Conservation (phyloP, 2,329 filamentous ascomycete genomes). For the Aciculosporium take region DNA sequence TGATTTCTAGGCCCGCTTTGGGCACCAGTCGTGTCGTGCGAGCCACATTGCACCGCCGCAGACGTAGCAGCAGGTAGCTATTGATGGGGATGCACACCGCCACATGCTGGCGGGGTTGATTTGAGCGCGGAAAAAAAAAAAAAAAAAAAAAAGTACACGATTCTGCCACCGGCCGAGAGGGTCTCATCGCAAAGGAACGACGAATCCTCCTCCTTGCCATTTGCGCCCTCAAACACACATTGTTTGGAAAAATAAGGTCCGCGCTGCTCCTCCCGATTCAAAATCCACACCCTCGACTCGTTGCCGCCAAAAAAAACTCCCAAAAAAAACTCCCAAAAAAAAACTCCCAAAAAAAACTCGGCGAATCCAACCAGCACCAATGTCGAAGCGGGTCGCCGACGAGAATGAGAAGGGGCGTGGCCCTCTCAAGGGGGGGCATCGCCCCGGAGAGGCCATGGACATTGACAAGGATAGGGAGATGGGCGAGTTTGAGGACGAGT, state of each 20-base stretch:
- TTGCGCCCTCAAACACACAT: too few species aligned
- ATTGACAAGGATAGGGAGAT: conserved; percentile 46
- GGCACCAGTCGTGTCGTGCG: too few species aligned
- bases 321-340: neutral
- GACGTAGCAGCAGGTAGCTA: neutral
- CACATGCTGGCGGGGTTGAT: conserved; percentile 3
- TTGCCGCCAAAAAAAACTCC: neutral
- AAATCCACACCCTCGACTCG: too few species aligned
- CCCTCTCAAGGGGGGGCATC: conserved; percentile 45
- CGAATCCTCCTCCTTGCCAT: too few species aligned
- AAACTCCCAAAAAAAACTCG: neutral
- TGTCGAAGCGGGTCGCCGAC: conserved; percentile 46
- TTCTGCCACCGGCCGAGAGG: conserved; percentile 1
- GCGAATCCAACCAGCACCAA: conserved; percentile 14
- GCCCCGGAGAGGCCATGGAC: conserved; percentile 51
- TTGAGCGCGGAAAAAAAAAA: conserved; percentile 6
- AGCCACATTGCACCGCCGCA: too few species aligned
- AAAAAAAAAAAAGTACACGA: neutral
- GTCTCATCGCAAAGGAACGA: too few species aligned
- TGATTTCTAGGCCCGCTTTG: conserved; percentile 1
- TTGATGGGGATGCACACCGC: neutral
- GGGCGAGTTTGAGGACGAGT: conserved; percentile 90
- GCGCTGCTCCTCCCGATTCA: too few species aligned
- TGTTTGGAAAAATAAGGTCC: too few species aligned
- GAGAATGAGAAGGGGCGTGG: conserved; percentile 29